These are phyloP conservation scores for Yamadazyma spencermartinsiae DNA, from an alignment of 1,139 yeast species.

Conservation along the genomic window DNA sequence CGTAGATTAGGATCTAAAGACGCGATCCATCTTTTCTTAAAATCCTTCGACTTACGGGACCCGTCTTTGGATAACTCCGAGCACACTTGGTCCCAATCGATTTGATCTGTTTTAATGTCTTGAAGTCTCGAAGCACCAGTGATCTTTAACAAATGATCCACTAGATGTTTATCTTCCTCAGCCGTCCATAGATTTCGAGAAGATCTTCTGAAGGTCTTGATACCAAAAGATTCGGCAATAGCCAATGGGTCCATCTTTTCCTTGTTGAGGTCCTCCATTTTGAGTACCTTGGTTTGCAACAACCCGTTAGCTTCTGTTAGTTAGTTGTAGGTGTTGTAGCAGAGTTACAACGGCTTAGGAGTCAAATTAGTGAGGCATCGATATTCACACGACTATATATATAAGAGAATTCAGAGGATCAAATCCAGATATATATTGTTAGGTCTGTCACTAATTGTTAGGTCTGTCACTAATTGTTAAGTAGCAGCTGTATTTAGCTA, in stretches of 20 bases:
- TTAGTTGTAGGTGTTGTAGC: no score
- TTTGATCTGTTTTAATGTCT: slow-evolving; percentile 33
- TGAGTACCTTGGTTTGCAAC: neutral
- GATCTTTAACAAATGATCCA: slow-evolving; percentile 32
- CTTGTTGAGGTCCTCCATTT: slow-evolving; percentile 13
- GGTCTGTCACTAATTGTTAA: no score
- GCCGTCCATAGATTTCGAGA: slow-evolving; percentile 68
- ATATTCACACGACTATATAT: no score
- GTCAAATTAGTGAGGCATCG: no score
- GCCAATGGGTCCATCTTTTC: slow-evolving; percentile 62
- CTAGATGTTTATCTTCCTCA: slow-evolving; percentile 58
- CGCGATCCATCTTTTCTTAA: slow-evolving; percentile 74
- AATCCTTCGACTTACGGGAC: slow-evolving; percentile 62
- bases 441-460: no score
- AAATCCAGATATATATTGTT: no score
- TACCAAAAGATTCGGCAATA: slow-evolving; percentile 72
- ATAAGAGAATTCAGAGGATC: no score
- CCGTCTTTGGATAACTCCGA: slow-evolving; percentile 34
- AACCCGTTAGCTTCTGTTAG: no score
- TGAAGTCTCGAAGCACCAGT: slow-evolving; percentile 19
- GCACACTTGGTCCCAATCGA: slow-evolving; percentile 73
- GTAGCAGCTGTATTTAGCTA: no score
- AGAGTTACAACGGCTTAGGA: no score
- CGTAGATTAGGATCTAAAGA: slow-evolving; percentile 79
- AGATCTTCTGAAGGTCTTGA: slow-evolving; percentile 65